A percentile compares a stretch with the other conserved stretches of the same genome.
Conservation (phyloP, 768 basidiomycete species). For the Suillus placidus region DNA sequence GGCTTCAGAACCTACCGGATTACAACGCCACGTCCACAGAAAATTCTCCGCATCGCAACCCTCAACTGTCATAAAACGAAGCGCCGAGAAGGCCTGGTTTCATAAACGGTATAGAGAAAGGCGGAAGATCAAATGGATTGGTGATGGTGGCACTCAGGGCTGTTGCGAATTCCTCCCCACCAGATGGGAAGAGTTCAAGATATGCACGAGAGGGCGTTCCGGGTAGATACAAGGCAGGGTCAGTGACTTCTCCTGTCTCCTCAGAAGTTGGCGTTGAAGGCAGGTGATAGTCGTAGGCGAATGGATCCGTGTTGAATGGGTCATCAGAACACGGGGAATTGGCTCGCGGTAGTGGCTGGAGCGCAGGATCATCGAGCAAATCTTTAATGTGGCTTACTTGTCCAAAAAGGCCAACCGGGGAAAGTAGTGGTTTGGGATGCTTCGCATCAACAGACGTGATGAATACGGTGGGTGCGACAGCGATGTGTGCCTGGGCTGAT, state of each 20-base stretch:
- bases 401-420: slow-evolving; percentile 1
- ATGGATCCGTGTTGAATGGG: not conserved
- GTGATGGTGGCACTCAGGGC: not conserved
- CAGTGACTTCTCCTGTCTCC: not conserved
- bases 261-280: not conserved
- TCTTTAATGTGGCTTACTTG: not conserved
- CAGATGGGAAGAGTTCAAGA: not conserved
- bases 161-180: not conserved
- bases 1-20: not conserved
- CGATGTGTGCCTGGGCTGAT: not conserved
- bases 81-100: not conserved
- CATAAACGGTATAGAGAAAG: not conserved
- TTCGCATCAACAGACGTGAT: not conserved
- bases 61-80: not conserved
- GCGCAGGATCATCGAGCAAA: not conserved
- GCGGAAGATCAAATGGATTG: slow-evolving; percentile 5
- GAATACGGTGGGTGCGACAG: not conserved
- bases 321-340: not conserved
- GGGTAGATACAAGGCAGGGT: not conserved
- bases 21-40: not conserved
- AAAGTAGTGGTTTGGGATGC: not conserved
- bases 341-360: not conserved
- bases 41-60: not conserved
- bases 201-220: not conserved
- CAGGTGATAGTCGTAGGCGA: not conserved